A percentile compares a stretch with the other conserved stretches of the same genome.
Evolutionary conservation across 129 eudicot species (phyloP).

Genomic region (Arctium lappa): DNA sequence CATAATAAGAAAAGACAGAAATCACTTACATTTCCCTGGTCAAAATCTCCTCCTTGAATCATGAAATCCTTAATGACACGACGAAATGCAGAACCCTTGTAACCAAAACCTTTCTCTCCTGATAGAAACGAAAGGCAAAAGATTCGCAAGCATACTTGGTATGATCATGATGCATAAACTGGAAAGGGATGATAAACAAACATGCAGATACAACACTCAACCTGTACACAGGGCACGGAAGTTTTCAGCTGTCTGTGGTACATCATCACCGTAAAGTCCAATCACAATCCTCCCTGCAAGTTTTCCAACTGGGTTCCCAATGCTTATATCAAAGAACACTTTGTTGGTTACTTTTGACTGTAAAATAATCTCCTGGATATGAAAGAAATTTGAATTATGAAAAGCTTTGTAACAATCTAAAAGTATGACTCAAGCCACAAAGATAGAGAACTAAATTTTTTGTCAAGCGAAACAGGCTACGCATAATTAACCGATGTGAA

Average conservation of each 20-base stretch:
- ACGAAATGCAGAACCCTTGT: slow-evolving; percentile 83
- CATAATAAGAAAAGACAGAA: background rate
- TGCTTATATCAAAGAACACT: slow-evolving; percentile 81
- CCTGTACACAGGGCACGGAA: slow-evolving; percentile 98
- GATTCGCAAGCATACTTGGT: too few relatives aligned
- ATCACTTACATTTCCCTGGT: slow-evolving; percentile 81
- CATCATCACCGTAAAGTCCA: slow-evolving; percentile 92
- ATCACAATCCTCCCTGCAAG: slow-evolving; percentile 76
- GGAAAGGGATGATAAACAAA: too few relatives aligned
- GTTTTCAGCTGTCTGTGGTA: slow-evolving; percentile 84
- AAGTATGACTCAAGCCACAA: background rate
- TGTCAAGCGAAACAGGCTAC: too few relatives aligned
- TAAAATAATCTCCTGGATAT: slow-evolving; percentile 47
- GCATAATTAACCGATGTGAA: background rate
- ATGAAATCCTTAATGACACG: slow-evolving; percentile 97
- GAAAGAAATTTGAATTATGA: background rate
- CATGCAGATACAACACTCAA: background rate
- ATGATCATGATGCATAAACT: background rate
- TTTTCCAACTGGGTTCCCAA: slow-evolving; percentile 82
- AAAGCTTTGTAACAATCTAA: background rate
- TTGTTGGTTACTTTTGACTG: slow-evolving; percentile 83
- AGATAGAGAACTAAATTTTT: background rate
- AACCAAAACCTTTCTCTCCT: slow-evolving; percentile 97
- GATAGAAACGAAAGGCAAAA: slow-evolving; percentile 8
- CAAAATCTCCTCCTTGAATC: slow-evolving; percentile 98